A percentile compares a stretch with the other conserved stretches of the same genome.
phyloP scores from a whole-genome alignment of 2,329 filamentous ascomycete species.

The Fusarium sp. region DNA sequence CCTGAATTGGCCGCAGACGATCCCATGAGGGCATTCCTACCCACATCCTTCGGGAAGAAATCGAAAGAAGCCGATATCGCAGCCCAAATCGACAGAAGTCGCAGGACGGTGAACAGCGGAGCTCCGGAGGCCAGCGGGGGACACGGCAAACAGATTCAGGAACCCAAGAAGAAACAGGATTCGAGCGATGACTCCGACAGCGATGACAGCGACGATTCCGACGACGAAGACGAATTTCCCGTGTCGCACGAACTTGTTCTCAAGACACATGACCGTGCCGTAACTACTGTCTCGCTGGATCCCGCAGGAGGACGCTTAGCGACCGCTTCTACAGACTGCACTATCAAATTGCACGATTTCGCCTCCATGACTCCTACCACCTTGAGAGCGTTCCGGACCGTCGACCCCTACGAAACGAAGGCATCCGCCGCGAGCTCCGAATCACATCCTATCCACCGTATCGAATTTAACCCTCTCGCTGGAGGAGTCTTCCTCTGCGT shows the following conservation, averaged over 20 bases:
- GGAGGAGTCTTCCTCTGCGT: slow-evolving; percentile 88
- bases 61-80: slow-evolving; percentile 80
- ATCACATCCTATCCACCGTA: slow-evolving; percentile 88
- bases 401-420: slow-evolving; percentile 89
- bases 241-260: slow-evolving; percentile 93
- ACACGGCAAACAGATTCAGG: slow-evolving; percentile 29
- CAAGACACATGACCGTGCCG: slow-evolving; percentile 90
- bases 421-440: slow-evolving; percentile 77
- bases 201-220: slow-evolving; percentile 69
- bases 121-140: slow-evolving; percentile 31
- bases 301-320: slow-evolving; percentile 87
- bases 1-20: slow-evolving; percentile 73
- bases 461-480: slow-evolving; percentile 87
- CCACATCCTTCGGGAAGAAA: slow-evolving; percentile 88
- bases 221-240: slow-evolving; percentile 90
- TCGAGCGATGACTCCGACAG: slow-evolving; percentile 64
- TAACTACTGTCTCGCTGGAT: slow-evolving; percentile 89
- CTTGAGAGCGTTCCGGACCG: slow-evolving; percentile 90
- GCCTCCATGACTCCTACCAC: slow-evolving; percentile 96
- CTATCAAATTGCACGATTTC: slow-evolving; percentile 94
- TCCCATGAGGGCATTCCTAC: slow-evolving; percentile 82
- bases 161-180: slow-evolving; percentile 55
- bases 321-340: slow-evolving; percentile 93
- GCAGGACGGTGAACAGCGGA: slow-evolving; percentile 64
- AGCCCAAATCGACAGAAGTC: slow-evolving; percentile 85